Conservation (phyloP, 768 basidiomycete species). For the Coprinellus micaceus region DNA sequence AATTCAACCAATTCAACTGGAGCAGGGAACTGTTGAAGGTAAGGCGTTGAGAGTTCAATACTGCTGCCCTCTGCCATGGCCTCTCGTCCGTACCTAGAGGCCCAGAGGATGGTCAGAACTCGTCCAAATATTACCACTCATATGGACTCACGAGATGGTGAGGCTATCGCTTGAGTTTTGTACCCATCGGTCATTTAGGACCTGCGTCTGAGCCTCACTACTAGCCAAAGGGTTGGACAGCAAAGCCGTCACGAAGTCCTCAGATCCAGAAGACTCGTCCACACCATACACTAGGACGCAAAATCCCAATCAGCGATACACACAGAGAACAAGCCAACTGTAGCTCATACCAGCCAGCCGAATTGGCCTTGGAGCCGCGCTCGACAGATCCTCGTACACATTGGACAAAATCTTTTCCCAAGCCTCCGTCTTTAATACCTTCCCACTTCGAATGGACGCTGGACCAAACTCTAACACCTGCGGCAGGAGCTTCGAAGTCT, state of each 20-base stretch:
- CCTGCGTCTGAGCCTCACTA: slow-evolving; percentile 39
- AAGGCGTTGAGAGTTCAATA: slow-evolving; percentile 43
- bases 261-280: slow-evolving; percentile 50
- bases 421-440: slow-evolving; percentile 25
- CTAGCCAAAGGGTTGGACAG: slow-evolving; percentile 67
- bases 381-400: slow-evolving; percentile 32
- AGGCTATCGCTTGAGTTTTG: slow-evolving; percentile 23
- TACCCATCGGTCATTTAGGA: slow-evolving; percentile 50
- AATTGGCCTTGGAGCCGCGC: slow-evolving; percentile 30
- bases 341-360: slow-evolving; percentile 48
- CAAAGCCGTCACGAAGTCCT: slow-evolving; percentile 64
- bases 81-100: slow-evolving; percentile 24
- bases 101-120: slow-evolving; percentile 14
- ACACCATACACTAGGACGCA: slow-evolving; percentile 49
- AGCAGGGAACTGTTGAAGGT: slow-evolving; percentile 52
- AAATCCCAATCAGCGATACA: not conserved
- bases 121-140: not conserved
- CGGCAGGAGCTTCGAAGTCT: slow-evolving; percentile 43
- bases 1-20: slow-evolving; percentile 49
- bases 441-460: slow-evolving; percentile 5
- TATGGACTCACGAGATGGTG: slow-evolving; percentile 36
- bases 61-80: slow-evolving; percentile 14
- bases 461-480: slow-evolving; percentile 30
- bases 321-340: slow-evolving; percentile 3
- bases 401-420: slow-evolving; percentile 45